Percentiles rank a stretch among this genome's conserved stretches.
Evolutionary conservation across 805 yeast genomes (phyloP).

Genomic region (Spathaspora hagerdaliae): DNA sequence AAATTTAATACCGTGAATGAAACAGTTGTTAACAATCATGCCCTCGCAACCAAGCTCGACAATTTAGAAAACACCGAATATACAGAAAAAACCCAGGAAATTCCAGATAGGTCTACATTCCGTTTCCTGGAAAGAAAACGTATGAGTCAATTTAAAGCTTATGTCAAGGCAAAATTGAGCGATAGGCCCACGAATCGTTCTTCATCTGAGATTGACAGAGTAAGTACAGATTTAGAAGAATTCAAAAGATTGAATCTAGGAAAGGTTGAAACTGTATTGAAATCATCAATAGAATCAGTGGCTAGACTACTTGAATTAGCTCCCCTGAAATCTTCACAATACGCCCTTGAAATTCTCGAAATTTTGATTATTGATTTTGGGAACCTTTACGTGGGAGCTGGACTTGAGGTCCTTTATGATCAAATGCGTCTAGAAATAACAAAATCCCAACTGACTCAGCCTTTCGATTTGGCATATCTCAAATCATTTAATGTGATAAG

Average conservation of each 20-base stretch:
- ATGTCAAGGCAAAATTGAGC: constrained; percentile 41
- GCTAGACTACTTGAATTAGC: constrained; percentile 73
- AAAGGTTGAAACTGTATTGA: constrained; percentile 59
- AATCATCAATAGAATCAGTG: constrained; percentile 70
- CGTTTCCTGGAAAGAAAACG: constrained; percentile 39
- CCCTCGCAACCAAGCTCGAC: constrained; percentile 27
- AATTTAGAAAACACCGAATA: constrained; percentile 28
- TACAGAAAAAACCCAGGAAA: constrained; percentile 6
- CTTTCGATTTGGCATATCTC: constrained; percentile 45
- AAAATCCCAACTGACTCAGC: constrained; percentile 16
- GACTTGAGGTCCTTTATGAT: constrained; percentile 65
- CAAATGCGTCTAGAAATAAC: constrained; percentile 34
- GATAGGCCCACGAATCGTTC: constrained; percentile 35
- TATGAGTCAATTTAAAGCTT: constrained; percentile 50
- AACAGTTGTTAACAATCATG: constrained; percentile 30
- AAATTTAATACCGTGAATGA: constrained; percentile 40
- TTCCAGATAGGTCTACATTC: constrained; percentile 26
- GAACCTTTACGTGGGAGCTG: constrained; percentile 67
- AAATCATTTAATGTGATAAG: constrained; percentile 48
- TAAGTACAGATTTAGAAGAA: constrained; percentile 16
- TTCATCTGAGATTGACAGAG: constrained; percentile 9
- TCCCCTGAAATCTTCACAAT: constrained; percentile 57
- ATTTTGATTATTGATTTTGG: constrained; percentile 68
- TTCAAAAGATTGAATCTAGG: constrained; percentile 32
- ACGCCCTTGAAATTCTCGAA: constrained; percentile 64